Percentiles rank a stretch among this genome's conserved stretches.
These are phyloP conservation scores for Clathrus columnatus DNA, from an alignment of 768 basidiomycete genomes.

Conservation along the genomic window DNA sequence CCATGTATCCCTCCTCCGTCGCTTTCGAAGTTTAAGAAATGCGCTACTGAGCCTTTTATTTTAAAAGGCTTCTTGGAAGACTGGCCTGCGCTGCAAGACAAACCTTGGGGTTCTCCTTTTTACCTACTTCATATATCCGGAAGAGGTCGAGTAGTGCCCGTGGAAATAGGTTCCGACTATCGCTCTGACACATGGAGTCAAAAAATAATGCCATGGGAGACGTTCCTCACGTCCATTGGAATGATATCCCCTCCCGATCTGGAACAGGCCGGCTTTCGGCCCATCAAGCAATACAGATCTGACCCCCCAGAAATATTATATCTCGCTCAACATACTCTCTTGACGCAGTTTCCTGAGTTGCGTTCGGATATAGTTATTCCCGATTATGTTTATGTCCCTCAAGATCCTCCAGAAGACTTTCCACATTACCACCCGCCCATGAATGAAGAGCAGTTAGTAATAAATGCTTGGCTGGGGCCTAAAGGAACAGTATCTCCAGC, in stretches of 20 bases:
- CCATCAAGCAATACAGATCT: neutral
- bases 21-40: slow-evolving; percentile 42
- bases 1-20: slow-evolving; percentile 47
- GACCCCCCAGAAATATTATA: slow-evolving; percentile 39
- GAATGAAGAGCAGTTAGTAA: slow-evolving; percentile 54
- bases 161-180: slow-evolving; percentile 85
- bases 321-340: slow-evolving; percentile 84
- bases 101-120: slow-evolving; percentile 56
- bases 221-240: slow-evolving; percentile 45
- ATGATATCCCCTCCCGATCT: slow-evolving; percentile 20
- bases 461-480: slow-evolving; percentile 83
- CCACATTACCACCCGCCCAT: slow-evolving; percentile 54
- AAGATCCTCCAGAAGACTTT: slow-evolving; percentile 33
- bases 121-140: slow-evolving; percentile 73
- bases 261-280: neutral
- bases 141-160: slow-evolving; percentile 76
- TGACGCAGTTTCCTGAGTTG: slow-evolving; percentile 76
- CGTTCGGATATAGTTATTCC: slow-evolving; percentile 72
- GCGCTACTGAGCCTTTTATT: slow-evolving; percentile 58
- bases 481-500: slow-evolving; percentile 76
- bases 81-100: slow-evolving; percentile 73
- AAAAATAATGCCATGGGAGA: slow-evolving; percentile 65
- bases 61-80: slow-evolving; percentile 48
- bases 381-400: slow-evolving; percentile 75
- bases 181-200: slow-evolving; percentile 76